Evolutionary conservation across 176 grass and related monocot species (phyloP), one percentile per base, ranked within the genome.

Genomic region (Musa beccarii): DNA sequence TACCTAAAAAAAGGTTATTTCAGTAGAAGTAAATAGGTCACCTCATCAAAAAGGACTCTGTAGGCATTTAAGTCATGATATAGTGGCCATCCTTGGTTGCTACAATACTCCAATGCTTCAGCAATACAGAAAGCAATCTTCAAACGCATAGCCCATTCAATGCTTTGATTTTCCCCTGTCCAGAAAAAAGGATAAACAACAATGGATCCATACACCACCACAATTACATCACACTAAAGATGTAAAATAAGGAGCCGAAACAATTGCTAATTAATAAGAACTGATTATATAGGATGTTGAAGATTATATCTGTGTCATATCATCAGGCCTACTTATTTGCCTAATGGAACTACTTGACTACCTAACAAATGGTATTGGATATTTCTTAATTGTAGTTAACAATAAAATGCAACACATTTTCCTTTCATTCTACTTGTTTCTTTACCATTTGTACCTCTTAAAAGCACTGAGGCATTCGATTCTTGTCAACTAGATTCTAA

Each of bases 61-160:
- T 96, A 96, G 63, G 93, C 83, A 78, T 96, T 92, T 71, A 96
- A 73, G 66, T 96, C 93, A 82, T 96, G 93, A 78, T 96, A 96
- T 75, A 96, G 56, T 62, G 87, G 87, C 51, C 93, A 82, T 51
- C 85, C 89, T 51, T 96, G 73, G 10, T 73, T 84, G 49, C 87
- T 85, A 74, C 89, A 90, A 66, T 90, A 92, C 52, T 96, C 89
- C 74, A 96, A 81, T 51, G 85, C 93, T 81, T 92, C 89, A 67
- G 93, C 89, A 66, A 96, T 96, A 59, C 88, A 87, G 56, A 82
- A 83, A 50, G 89, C 83, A 81, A 96, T 89, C 85, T 87, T 90
- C 54, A 96, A 76, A 16, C 93, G 93, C 93, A 96, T 96, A 74
- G 93, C 89, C 93, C 93, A 96, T 83, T 96, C 93, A 73, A 96